phyloP scores from a whole-genome alignment of 805 yeast species.

The Candida verbasci region DNA sequence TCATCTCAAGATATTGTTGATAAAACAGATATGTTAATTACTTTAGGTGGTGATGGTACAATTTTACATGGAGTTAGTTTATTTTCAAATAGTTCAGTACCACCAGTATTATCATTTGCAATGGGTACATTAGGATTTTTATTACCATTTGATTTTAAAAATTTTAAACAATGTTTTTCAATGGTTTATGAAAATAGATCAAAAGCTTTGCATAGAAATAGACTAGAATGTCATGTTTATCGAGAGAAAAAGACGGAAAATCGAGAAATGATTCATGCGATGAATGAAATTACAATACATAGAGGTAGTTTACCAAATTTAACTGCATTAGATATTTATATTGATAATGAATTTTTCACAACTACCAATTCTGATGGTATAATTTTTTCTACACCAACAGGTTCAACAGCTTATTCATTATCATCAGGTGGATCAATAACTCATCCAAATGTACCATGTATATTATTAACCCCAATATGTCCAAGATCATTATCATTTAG shows the following conservation, averaged over 20 bases:
- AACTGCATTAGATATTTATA: conserved; percentile 75
- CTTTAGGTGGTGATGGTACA: conserved; percentile 97
- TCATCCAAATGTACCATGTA: conserved; percentile 81
- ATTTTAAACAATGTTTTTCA: conserved; percentile 55
- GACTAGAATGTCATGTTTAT: conserved; percentile 72
- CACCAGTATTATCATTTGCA: conserved; percentile 86
- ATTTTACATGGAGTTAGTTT: conserved; percentile 77
- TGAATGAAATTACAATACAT: conserved; percentile 89
- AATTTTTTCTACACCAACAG: conserved; percentile 84
- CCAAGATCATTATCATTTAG: conserved; percentile 89
- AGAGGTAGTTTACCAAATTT: conserved; percentile 86
- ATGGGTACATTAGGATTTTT: conserved; percentile 89
- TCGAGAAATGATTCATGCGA: conserved; percentile 57
- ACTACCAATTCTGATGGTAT: conserved; percentile 92
- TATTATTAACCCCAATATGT: conserved; percentile 83
- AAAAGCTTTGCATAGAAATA: conserved; percentile 66
- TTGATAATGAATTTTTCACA: conserved; percentile 81
- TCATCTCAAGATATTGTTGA: conserved; percentile 48
- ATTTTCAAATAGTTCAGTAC: conserved; percentile 69
- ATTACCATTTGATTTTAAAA: conserved; percentile 76
- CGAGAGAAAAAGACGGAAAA: conserved; percentile 10
- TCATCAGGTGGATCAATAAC: conserved; percentile 91
- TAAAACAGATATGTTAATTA: conserved; percentile 76
- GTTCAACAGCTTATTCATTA: conserved; percentile 89
- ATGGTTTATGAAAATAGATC: conserved; percentile 66